Evolutionary conservation across 2,329 filamentous ascomycete genomes (phyloP).

Genomic region (Phoma herbarum): DNA sequence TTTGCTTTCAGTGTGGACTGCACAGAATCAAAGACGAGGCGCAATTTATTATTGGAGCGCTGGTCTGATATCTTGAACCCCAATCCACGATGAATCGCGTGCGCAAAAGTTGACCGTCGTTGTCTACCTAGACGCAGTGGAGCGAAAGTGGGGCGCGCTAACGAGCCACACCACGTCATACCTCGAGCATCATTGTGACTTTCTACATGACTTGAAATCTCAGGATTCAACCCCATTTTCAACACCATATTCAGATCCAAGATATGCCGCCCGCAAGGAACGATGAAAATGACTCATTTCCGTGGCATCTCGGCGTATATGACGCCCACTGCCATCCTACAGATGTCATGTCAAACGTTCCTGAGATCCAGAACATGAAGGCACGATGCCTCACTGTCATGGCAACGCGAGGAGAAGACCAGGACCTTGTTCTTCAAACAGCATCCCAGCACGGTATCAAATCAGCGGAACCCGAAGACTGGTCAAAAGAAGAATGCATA

Average conservation of each 20-base stretch:
- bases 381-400: conserved; percentile 74
- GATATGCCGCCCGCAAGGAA: not conserved
- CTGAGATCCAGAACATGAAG: conserved; percentile 70
- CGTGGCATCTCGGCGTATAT: conserved; percentile 75
- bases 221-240: not conserved
- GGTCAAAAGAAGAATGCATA: conserved; percentile 55
- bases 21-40: too few species aligned
- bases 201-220: not conserved
- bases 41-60: too few species aligned
- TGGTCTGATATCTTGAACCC: too few species aligned
- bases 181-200: conserved; percentile 7
- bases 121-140: too few species aligned
- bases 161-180: conserved; percentile 13
- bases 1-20: too few species aligned
- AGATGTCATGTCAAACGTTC: conserved; percentile 72
- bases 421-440: conserved; percentile 72
- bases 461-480: conserved; percentile 32
- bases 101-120: too few species aligned
- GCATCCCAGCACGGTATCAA: conserved; percentile 64
- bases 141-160: conserved; percentile 11
- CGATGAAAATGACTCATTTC: conserved; percentile 53
- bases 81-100: too few species aligned
- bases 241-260: not conserved
- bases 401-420: conserved; percentile 79
- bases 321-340: conserved; percentile 89